A percentile compares a stretch with the other conserved stretches of the same genome.
Evolutionary conservation across 2,329 filamentous ascomycete genomes (phyloP).

Genomic region (Scedosporium apiospermum): DNA sequence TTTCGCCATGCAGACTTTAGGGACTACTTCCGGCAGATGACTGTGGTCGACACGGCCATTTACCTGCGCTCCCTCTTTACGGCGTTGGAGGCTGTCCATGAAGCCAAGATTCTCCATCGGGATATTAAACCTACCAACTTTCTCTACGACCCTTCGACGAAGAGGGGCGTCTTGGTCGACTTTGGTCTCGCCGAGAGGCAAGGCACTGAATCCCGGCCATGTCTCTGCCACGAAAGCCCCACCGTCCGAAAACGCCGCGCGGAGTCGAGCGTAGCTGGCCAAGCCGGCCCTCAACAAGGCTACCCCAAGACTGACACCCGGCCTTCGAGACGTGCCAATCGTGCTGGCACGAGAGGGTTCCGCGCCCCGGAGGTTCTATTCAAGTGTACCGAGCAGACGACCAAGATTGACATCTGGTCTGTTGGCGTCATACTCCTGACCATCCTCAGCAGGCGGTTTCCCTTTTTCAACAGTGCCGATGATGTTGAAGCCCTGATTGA

Average conservation of each 20-base stretch:
- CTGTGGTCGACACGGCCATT: slow-evolving; percentile 72
- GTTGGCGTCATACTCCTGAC: slow-evolving; percentile 96
- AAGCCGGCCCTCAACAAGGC: slow-evolving; percentile 45
- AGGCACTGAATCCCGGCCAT: slow-evolving; percentile 67
- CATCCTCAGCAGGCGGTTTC: slow-evolving; percentile 82
- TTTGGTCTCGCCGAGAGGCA: slow-evolving; percentile 91
- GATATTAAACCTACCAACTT: slow-evolving; percentile 99
- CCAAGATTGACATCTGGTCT: slow-evolving; percentile 94
- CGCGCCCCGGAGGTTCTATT: slow-evolving; percentile 92
- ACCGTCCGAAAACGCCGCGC: slow-evolving; percentile 52
- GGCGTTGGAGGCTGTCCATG: slow-evolving; percentile 75
- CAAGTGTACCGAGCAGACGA: slow-evolving; percentile 92
- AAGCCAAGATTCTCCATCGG: slow-evolving; percentile 76
- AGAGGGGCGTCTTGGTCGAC: slow-evolving; percentile 89
- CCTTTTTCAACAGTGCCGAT: slow-evolving; percentile 98
- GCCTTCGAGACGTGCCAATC: slow-evolving; percentile 81
- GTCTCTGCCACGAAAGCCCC: slow-evolving; percentile 63
- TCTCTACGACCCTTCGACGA: slow-evolving; percentile 72
- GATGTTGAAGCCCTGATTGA: slow-evolving; percentile 97
- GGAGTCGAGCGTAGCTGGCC: slow-evolving; percentile 48
- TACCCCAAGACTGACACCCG: slow-evolving; percentile 88
- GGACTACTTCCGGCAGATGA: slow-evolving; percentile 87
- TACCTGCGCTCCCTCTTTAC: slow-evolving; percentile 86
- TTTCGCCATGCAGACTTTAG: slow-evolving; percentile 94
- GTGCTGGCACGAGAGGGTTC: slow-evolving; percentile 90